Percentiles rank a stretch among this genome's conserved stretches.
phyloP scores from a whole-genome alignment of 2,329 filamentous ascomycete genomes.

The Mollisiaceae sp. region DNA sequence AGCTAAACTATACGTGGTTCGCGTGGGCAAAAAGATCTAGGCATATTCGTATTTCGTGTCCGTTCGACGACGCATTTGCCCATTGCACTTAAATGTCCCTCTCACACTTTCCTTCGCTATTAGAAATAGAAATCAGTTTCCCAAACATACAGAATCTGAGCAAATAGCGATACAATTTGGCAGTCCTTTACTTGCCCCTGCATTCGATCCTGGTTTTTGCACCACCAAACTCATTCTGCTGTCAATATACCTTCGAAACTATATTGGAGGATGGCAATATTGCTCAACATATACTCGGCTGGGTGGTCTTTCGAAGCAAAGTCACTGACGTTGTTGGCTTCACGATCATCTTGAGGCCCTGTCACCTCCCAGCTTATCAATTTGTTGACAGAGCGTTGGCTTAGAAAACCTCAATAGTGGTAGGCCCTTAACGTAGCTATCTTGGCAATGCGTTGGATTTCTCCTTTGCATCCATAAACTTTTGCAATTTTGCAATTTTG shows the following conservation, averaged over 20 bases:
- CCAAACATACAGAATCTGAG: too few species aligned
- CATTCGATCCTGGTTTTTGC: background rate
- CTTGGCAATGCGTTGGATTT: too few species aligned
- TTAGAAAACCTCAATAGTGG: background rate
- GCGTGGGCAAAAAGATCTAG: background rate
- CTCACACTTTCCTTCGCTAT: background rate
- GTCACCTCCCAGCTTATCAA: background rate
- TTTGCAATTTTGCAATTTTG: background rate
- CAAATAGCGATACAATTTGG: too few species aligned
- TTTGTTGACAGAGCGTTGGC: background rate
- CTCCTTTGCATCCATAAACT: background rate
- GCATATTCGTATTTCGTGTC: background rate
- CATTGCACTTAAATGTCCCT: background rate
- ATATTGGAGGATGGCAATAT: background rate
- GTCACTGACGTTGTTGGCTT: background rate
- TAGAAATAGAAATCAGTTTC: background rate
- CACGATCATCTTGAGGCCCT: too few species aligned
- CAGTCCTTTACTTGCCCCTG: background rate
- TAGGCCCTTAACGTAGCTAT: background rate
- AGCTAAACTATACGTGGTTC: background rate
- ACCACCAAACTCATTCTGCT: background rate
- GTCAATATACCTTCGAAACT: background rate
- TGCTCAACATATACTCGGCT: background rate
- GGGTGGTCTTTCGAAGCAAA: slow-evolving; percentile 3
- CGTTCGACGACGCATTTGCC: background rate